Evolutionary conservation across 2,329 filamentous ascomycete genomes (phyloP).

Genomic region (Geoglossum cookeanum): DNA sequence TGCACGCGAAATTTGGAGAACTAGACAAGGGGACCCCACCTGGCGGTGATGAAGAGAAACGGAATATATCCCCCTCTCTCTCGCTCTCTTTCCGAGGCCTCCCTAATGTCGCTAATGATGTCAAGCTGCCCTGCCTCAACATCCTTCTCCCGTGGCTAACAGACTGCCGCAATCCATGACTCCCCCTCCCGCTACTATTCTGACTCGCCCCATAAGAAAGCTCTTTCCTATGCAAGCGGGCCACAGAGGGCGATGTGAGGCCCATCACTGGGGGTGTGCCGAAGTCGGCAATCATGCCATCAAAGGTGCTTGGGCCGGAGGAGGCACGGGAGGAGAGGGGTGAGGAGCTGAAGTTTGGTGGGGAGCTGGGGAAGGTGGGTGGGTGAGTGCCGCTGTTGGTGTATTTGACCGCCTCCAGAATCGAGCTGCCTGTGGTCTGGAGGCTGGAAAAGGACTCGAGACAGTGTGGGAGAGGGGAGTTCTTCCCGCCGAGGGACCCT

Average conservation of each 20-base stretch:
- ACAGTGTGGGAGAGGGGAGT: background rate
- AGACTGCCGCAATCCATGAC: background rate
- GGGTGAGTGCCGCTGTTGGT: background rate
- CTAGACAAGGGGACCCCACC: background rate
- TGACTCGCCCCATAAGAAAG: background rate
- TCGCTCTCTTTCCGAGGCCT: background rate
- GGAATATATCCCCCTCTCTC: background rate
- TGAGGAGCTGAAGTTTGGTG: background rate
- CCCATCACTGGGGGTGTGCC: background rate
- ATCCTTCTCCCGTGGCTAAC: background rate
- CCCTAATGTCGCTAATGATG: background rate
- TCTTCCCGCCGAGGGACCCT: background rate
- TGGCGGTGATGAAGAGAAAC: background rate
- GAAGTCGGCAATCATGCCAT: background rate
- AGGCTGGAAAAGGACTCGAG: background rate
- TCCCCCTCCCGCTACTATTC: background rate
- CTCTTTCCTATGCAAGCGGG: background rate
- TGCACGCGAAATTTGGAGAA: background rate
- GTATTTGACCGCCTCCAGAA: background rate
- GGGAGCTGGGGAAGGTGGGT: background rate
- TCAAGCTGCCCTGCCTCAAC: background rate
- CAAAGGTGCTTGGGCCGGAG: background rate
- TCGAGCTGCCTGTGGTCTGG: background rate
- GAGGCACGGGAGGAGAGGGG: background rate
- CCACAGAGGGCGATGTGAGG: background rate